Evolutionary conservation across 2,329 filamentous ascomycete species (phyloP), one percentile per base, ranked within the genome.

Genomic region (Neonectria ditissima): DNA sequence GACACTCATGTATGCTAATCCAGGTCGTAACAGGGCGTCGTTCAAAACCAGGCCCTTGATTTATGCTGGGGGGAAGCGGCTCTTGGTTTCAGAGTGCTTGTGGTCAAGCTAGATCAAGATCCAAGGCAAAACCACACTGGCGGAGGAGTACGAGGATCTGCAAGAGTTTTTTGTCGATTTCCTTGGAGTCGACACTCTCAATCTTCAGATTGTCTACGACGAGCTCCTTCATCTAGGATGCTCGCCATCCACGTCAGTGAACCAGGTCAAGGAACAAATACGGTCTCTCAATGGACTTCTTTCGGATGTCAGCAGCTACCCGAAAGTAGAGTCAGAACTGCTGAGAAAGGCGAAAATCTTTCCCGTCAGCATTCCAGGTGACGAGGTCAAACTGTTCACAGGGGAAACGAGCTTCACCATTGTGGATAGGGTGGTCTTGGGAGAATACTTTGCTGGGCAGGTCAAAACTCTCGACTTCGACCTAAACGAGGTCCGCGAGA

Each of bases 81-180:
- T 24, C n/a, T 50, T 20, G 20, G 20, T 50, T 13, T 20, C 44
- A 24, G 44, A 39, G 3, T 62, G 59, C n/a, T 26, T 62, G 24
- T 62, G 59, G 59, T 51, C 59, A 2, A 62, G 47, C 26, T 10
- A 45, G 6, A 58, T 10, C 7, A 43, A 22, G 10, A 22, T 62
- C n/a, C 14, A 28, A 6, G 47, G 54, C 2, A 48, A 34, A 28
- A 37, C 6, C 11, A 24, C 41, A 2, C 24, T 62, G 11, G n/a
- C 28, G 14, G 18, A 45, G 1, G 20, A 44, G 18, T 62, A 62
- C 30, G 48, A 52, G 10, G 6, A 20, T 20, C 43, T 62, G n/a
- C 8, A 41, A 26, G 24, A 45, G 2, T 62, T 58, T 30, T 58
- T 62, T 20, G 47, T 62, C 9, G 13, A 58, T 5, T 52, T 52